Conservation (phyloP, 2,329 filamentous ascomycete species). For the Macrophomina pseudophaseolina region DNA sequence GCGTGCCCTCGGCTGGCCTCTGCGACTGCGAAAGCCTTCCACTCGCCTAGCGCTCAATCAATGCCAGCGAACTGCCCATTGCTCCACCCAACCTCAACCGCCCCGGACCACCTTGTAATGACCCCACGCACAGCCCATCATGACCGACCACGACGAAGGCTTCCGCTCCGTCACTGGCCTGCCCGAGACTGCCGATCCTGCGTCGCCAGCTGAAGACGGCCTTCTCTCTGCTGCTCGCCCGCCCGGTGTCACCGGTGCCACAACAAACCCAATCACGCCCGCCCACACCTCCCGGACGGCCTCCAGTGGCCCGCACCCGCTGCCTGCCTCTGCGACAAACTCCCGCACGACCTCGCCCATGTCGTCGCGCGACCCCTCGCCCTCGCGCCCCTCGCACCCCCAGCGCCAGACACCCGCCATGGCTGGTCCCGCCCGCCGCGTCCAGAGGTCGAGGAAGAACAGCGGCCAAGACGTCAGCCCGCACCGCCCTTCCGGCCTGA, state of each 20-base stretch:
- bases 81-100: constrained; percentile 27
- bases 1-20: constrained; percentile 22
- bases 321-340: constrained; percentile 28
- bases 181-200: constrained; percentile 44
- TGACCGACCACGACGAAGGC: constrained; percentile 40
- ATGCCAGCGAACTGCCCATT: constrained; percentile 25
- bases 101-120: constrained; percentile 24
- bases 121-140: constrained; percentile 36
- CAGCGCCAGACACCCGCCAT: constrained; percentile 27
- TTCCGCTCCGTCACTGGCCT: constrained; percentile 46
- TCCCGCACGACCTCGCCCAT: constrained; percentile 50
- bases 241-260: constrained; percentile 27
- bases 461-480: constrained; percentile 49
- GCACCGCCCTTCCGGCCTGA: constrained; percentile 43
- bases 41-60: constrained; percentile 24
- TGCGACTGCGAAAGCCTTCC: constrained; percentile 14
- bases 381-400: constrained; percentile 37
- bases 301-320: constrained; percentile 29
- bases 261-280: constrained; percentile 30
- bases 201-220: constrained; percentile 30
- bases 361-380: constrained; percentile 55
- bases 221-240: constrained; percentile 13
- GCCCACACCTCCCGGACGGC: constrained; percentile 30
- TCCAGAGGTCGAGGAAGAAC: constrained; percentile 50
- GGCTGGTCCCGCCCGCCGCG: constrained; percentile 28